A percentile compares a stretch with the other conserved stretches of the same genome.
Conservation (phyloP, 495 filamentous ascomycete species). For the Penicillium paxilli region DNA sequence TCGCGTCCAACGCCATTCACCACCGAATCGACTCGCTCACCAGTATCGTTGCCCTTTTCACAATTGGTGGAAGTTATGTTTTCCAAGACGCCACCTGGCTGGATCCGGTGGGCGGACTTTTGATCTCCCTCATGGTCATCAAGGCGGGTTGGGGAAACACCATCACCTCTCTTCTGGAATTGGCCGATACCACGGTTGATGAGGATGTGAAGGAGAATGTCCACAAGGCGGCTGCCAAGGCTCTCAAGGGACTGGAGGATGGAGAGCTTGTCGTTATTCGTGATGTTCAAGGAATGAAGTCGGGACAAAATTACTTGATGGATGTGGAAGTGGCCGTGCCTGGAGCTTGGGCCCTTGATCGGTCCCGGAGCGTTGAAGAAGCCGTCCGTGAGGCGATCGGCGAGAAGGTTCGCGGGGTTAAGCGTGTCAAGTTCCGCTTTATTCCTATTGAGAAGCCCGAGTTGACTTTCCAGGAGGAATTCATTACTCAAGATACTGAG, state of each 20-base stretch:
- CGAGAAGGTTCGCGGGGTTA: slow-evolving; percentile 74
- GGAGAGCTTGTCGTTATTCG: slow-evolving; percentile 56
- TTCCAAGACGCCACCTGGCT: slow-evolving; percentile 83
- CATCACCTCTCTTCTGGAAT: slow-evolving; percentile 73
- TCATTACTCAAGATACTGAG: slow-evolving; percentile 67
- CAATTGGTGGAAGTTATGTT: slow-evolving; percentile 86
- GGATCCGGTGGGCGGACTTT: slow-evolving; percentile 89
- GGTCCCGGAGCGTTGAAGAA: slow-evolving; percentile 68
- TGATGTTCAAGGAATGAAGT: slow-evolving; percentile 84
- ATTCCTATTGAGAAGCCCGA: slow-evolving; percentile 59
- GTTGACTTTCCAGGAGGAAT: slow-evolving; percentile 69
- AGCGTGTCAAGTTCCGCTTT: slow-evolving; percentile 79
- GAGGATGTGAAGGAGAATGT: slow-evolving; percentile 73
- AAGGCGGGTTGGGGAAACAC: slow-evolving; percentile 89
- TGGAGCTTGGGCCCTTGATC: slow-evolving; percentile 65
- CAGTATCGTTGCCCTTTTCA: slow-evolving; percentile 84
- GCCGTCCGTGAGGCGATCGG: slow-evolving; percentile 68
- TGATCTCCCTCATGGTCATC: slow-evolving; percentile 91
- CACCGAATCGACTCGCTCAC: slow-evolving; percentile 96
- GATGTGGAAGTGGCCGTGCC: slow-evolving; percentile 84
- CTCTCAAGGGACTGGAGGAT: slow-evolving; percentile 46
- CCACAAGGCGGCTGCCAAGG: slow-evolving; percentile 59
- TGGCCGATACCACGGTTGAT: slow-evolving; percentile 87
- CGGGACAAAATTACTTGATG: slow-evolving; percentile 91
- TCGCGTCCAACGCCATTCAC: slow-evolving; percentile 95